Base-by-base conservation (phyloP, 306 rosid genomes). In the Quercus agrifolia region DNA sequence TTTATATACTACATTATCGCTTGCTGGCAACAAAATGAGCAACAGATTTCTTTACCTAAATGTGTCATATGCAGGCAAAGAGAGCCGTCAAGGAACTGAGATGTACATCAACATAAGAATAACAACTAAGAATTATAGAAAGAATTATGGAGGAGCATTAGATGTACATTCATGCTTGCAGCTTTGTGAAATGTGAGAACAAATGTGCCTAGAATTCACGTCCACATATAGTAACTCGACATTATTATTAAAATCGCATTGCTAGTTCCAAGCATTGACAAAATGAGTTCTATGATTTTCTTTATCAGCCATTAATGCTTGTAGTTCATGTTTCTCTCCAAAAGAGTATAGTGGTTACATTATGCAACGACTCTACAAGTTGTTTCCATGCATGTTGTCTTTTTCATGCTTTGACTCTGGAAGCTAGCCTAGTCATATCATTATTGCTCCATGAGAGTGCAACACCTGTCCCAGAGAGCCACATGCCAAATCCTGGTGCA, bases 401-500 rank as follows among this genome's bases (percentile, higher is more conserved):
- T 44, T 63, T 28, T 35, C 41, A 28, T 14, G 44, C 41, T 63
- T 63, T n/a, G 17, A 64, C 44, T 64, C 20, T 28, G 19, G 10
- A 49, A 49, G 54, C 5, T 49, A 49, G 44, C 75, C 62, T 15
- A 38, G 5, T 52, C 35, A 51, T 51, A 23, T 49, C 54, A 49
- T 12, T 23, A 21, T 76, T 27, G 51, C 18, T 71, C 31, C 41
- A 44, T 30, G 20, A 35, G 20, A 31, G 4, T 70, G 44, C 76
- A 15, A 20, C 77, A 59, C 49, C 49, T 49, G 80, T 57, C 78
- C n/a, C 61, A 64, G 56, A 30, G 5, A 12, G 66, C 67, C 80
- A 67, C 41, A 33, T 46, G 33, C 71, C 33, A 28, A 57, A 28
- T 58, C 62, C 25, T 15, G 6, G 57, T 14, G 13, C 63, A 7